Percentiles rank a stretch among this genome's conserved stretches.
These are phyloP conservation scores for Amyloporia xantha DNA, from an alignment of 768 basidiomycete species.

Conservation along the genomic window DNA sequence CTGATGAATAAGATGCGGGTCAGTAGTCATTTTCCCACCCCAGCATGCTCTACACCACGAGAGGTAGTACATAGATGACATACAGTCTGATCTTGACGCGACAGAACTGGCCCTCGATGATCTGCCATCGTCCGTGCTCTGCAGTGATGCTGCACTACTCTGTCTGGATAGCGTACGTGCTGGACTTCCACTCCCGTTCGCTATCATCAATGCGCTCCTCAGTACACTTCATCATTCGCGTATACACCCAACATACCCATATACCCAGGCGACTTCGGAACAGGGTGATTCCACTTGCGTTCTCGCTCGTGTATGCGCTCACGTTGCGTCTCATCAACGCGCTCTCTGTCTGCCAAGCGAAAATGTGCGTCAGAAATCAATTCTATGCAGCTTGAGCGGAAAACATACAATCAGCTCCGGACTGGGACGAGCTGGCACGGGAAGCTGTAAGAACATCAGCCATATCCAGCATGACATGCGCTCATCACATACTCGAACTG, in stretches of 20 bases:
- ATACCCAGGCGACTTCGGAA: neutral
- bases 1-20: no score
- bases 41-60: no score
- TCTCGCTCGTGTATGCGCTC: conserved; percentile 37
- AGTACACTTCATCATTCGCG: no score
- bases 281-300: conserved; percentile 38
- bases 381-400: neutral
- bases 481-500: conserved; percentile 12
- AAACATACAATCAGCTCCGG: conserved; percentile 22
- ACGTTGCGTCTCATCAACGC: conserved; percentile 23
- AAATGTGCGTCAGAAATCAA: neutral
- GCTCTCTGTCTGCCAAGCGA: conserved; percentile 21
- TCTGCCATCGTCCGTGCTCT: conserved; percentile 34
- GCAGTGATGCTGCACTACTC: conserved; percentile 36
- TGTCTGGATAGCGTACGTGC: conserved; percentile 16
- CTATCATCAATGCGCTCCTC: no score
- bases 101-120: conserved; percentile 40
- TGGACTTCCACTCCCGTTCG: conserved; percentile 12
- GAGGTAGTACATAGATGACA: conserved; percentile 21
- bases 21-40: no score
- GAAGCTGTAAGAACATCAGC: conserved; percentile 21
- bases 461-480: neutral
- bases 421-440: conserved; percentile 21
- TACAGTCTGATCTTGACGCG: conserved; percentile 48
- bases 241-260: neutral